Percentiles rank a stretch among this genome's conserved stretches.
Evolutionary conservation across 805 yeast genomes (phyloP).

Genomic region (Alloascoidea africana): DNA sequence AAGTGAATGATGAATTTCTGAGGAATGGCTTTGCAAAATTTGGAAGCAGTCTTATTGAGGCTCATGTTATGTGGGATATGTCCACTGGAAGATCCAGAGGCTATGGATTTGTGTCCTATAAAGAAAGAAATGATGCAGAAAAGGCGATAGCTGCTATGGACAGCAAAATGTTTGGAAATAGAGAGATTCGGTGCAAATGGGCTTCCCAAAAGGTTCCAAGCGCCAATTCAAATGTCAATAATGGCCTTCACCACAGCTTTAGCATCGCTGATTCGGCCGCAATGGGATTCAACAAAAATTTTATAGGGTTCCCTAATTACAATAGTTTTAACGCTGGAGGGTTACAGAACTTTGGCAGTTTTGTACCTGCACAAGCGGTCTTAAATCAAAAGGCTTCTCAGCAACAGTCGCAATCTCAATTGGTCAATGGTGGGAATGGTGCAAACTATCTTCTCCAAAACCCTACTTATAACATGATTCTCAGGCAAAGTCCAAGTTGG

Average conservation of each 20-base stretch:
- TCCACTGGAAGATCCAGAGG: conserved; percentile 86
- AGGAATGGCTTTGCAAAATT: conserved; percentile 39
- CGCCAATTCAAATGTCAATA: background rate
- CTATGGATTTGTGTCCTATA: conserved; percentile 77
- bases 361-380: too few relatives aligned
- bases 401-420: background rate
- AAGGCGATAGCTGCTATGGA: conserved; percentile 58
- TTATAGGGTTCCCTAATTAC: background rate
- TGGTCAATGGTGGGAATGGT: background rate
- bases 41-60: conserved; percentile 53
- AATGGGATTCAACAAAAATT: background rate
- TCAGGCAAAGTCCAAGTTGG: conserved; percentile 1
- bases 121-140: conserved; percentile 54
- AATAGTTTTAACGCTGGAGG: background rate
- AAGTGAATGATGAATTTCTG: conserved; percentile 66
- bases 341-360: background rate
- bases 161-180: conserved; percentile 55
- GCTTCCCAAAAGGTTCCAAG: conserved; percentile 47
- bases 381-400: too few relatives aligned
- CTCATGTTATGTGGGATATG: conserved; percentile 97
- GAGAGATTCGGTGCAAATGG: conserved; percentile 79
- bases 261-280: background rate
- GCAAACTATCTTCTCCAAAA: background rate
- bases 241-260: too few relatives aligned
- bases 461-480: background rate